phyloP scores from a whole-genome alignment of 345 rosid species.

The Durio zibethinus region DNA sequence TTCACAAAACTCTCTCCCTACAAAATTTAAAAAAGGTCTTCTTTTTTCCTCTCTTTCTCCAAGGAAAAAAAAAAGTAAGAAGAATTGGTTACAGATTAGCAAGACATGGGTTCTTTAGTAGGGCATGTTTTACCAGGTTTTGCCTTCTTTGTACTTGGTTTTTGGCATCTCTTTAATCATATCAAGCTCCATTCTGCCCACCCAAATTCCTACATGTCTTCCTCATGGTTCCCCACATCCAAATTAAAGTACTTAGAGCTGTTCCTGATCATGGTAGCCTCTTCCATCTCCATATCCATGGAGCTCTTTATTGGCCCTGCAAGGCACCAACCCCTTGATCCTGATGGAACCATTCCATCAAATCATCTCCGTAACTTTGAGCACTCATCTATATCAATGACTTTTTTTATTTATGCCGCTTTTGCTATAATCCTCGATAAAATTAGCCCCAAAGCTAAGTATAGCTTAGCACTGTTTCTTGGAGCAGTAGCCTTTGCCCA shows the following conservation, averaged over 20 bases:
- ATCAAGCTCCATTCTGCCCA: constrained; percentile 47
- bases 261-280: constrained; percentile 46
- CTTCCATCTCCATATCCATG: constrained; percentile 58
- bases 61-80: background rate
- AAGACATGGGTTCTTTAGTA: constrained; percentile 61
- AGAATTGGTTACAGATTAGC: background rate
- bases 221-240: constrained; percentile 57
- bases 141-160: constrained; percentile 59
- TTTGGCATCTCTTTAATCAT: constrained; percentile 80
- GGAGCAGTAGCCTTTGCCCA: constrained; percentile 64
- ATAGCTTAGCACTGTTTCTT: constrained; percentile 42
- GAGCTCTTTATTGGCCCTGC: constrained; percentile 73
- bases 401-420: constrained; percentile 59
- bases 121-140: constrained; percentile 76
- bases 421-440: constrained; percentile 58
- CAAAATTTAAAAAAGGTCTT: background rate
- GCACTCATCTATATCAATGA: constrained; percentile 60
- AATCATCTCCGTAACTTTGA: constrained; percentile 85
- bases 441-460: constrained; percentile 28
- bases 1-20: background rate
- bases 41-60: background rate
- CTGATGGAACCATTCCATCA: constrained; percentile 72
- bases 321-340: constrained; percentile 70
- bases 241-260: constrained; percentile 58
- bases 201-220: constrained; percentile 51